Base-by-base conservation (phyloP, 257 asterid genomes). In the Solanum tacnaense region DNA sequence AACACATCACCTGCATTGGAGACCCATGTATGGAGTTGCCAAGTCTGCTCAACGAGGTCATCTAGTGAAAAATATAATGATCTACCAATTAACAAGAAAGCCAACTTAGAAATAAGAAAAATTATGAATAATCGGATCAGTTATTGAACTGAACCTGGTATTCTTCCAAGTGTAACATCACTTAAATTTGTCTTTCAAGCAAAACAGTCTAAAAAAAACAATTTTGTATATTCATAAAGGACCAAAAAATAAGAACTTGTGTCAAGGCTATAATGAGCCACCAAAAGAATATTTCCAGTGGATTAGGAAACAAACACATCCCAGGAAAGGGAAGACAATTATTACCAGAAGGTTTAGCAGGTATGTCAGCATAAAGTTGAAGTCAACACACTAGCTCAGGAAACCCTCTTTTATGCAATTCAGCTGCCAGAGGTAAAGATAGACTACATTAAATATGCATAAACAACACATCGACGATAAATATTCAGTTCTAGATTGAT, bases 371-470 rank as follows among this genome's bases (percentile, higher is more conserved):
- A 95, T 89, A 93, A 92, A 93, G 94, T 92, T 90, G 94, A 93
- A 93, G 93, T 96, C 99, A 94, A 93, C 92, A 93, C 91, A 93
- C 92, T 92, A 94, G 94, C 96, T 92, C 97, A 95, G 96, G 94
- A 90, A 95, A 95, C 92, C 96, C 95, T 92, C 96, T 93, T 88
- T 92, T 91, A 92, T 92, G 96, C 95, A 92, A 91, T 92, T 92
- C 93, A 94, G 96, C 99, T 94, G 97, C 95, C 94, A 94, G 92
- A 92, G 93, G 94, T 92, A 95, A 94, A 96, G 96, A 94, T 92
- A 93, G 92, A 94, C 91, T 89, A 89, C 91, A 95, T 96, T 89
- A 96, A 95, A 89, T 86, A 89, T 87, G 93, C 89, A 91, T 91
- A 89, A 90, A 88, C 90, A 92, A 88, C 91, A 92, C 94, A 92